A percentile compares a stretch with the other conserved stretches of the same genome.
These are phyloP conservation scores for Cucurbita pepo DNA, from an alignment of 306 rosid genomes.

Conservation along the genomic window DNA sequence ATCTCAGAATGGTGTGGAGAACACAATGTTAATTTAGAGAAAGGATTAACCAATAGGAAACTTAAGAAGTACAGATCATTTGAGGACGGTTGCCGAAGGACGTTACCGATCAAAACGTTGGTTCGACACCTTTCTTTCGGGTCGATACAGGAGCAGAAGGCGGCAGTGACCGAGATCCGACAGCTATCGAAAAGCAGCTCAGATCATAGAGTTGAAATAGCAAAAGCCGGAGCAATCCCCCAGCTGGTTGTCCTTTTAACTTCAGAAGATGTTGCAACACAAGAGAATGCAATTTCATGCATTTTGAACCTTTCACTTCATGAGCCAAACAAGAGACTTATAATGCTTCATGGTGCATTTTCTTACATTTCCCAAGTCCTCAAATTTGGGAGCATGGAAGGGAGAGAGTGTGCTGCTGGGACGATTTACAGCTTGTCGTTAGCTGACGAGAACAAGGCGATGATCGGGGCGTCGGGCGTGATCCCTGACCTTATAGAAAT, in stretches of 20 bases:
- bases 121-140: constrained; percentile 58
- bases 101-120: constrained; percentile 43
- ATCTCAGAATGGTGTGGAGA: constrained; percentile 68
- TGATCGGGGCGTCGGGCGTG: constrained; percentile 88
- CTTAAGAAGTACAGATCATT: constrained; percentile 66
- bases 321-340: constrained; percentile 73
- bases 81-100: constrained; percentile 57
- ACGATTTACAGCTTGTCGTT: constrained; percentile 83
- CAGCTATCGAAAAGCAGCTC: constrained; percentile 80
- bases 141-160: constrained; percentile 47
- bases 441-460: constrained; percentile 83
- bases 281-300: constrained; percentile 85
- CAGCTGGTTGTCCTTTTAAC: constrained; percentile 64
- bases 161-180: constrained; percentile 63
- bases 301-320: constrained; percentile 82
- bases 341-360: constrained; percentile 87
- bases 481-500: constrained; percentile 63
- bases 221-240: constrained; percentile 88
- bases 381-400: constrained; percentile 79
- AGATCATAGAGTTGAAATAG: constrained; percentile 72
- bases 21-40: constrained; percentile 65
- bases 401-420: constrained; percentile 83
- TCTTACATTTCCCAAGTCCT: constrained; percentile 84
- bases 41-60: constrained; percentile 60
- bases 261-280: constrained; percentile 54